These are phyloP conservation scores for Fusarium anthophilum DNA, from an alignment of 2,329 filamentous ascomycete genomes.

Conservation along the genomic window DNA sequence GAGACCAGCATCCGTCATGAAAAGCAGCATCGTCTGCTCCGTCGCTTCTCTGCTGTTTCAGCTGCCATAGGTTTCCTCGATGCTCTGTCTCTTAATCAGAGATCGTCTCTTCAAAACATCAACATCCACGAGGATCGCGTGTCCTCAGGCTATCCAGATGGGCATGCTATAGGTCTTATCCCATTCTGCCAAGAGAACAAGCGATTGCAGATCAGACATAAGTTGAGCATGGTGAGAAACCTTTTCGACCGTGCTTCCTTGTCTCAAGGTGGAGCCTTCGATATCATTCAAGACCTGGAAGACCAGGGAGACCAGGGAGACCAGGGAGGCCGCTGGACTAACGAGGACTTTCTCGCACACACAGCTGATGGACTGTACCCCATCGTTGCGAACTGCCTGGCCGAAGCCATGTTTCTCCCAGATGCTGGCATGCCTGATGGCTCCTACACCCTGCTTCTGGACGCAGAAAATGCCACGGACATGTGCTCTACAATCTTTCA, in stretches of 20 bases:
- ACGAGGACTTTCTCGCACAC: too few species aligned
- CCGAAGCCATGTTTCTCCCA: not conserved
- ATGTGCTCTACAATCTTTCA: not conserved
- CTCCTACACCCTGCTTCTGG: not conserved
- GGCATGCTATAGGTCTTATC: not conserved
- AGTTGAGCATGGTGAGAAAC: not conserved
- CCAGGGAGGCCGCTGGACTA: too few species aligned
- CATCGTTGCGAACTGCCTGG: not conserved
- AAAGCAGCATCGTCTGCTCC: not conserved
- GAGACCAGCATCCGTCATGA: not conserved
- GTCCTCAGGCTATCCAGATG: not conserved
- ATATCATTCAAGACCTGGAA: not conserved
- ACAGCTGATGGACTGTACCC: not conserved
- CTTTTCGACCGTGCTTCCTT: not conserved
- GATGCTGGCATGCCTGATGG: not conserved
- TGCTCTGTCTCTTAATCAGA: not conserved
- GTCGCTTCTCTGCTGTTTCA: not conserved
- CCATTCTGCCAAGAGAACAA: not conserved
- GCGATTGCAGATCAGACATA: not conserved
- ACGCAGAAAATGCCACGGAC: not conserved
- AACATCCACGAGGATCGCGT: not conserved
- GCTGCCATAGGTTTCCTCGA: not conserved
- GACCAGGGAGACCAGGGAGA: too few species aligned
- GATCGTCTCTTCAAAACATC: not conserved
- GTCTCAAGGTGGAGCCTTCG: rapidly evolving